Percentiles rank a stretch among this genome's conserved stretches.
These are phyloP conservation scores for Penicillium samsonianum DNA, from an alignment of 495 filamentous ascomycete species.

Conservation along the genomic window DNA sequence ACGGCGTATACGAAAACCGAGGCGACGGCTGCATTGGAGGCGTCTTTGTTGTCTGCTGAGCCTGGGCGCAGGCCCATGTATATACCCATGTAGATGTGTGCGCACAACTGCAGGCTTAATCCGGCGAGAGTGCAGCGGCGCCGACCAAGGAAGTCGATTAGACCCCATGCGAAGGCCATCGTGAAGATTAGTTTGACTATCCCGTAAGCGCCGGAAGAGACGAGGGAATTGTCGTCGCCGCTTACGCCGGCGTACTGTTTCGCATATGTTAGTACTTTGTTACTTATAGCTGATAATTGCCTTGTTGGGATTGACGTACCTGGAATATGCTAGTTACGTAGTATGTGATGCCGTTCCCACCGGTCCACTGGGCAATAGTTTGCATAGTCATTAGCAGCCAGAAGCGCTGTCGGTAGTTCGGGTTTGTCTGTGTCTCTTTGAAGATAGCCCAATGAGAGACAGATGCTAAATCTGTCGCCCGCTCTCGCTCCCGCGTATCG, in stretches of 20 bases:
- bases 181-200: conserved; percentile 50
- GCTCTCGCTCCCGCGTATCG: conserved; percentile 33
- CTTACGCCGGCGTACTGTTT: conserved; percentile 38
- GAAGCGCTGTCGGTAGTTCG: conserved; percentile 50
- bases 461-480: conserved; percentile 28
- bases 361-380: conserved; percentile 49
- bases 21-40: conserved; percentile 47
- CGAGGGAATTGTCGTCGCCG: conserved; percentile 31
- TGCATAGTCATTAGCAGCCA: conserved; percentile 49
- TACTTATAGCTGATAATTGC: not conserved
- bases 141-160: conserved; percentile 48
- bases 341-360: conserved; percentile 52
- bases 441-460: conserved; percentile 43
- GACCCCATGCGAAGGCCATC: conserved; percentile 49
- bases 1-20: conserved; percentile 51
- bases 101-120: conserved; percentile 39
- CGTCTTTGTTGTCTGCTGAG: conserved; percentile 35
- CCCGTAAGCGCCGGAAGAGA: conserved; percentile 48
- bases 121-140: conserved; percentile 41
- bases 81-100: conserved; percentile 45
- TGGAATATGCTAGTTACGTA: conserved; percentile 47
- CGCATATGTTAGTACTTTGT: not conserved
- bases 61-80: conserved; percentile 46
- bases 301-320: not conserved
- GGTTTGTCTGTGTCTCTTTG: conserved; percentile 43